These are phyloP conservation scores for Kwoniella mangroviensis DNA, from an alignment of 768 basidiomycete genomes.

Conservation along the genomic window DNA sequence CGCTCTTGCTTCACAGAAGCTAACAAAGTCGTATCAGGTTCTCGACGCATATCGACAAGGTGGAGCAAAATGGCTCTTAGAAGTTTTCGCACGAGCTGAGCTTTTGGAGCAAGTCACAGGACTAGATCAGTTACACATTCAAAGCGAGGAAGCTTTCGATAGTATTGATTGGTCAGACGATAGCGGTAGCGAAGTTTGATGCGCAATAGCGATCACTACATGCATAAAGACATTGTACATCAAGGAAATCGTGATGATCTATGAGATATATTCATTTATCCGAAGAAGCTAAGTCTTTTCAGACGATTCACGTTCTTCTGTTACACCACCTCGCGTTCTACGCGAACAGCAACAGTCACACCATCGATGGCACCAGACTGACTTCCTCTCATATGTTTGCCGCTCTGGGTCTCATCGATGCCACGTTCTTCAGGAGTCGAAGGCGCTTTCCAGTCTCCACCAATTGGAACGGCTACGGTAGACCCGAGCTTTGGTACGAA, in stretches of 20 bases:
- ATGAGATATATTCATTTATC: too few relatives aligned
- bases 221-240: too few relatives aligned
- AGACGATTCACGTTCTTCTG: neutral
- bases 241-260: too few relatives aligned
- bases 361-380: neutral
- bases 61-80: slow-evolving; percentile 77
- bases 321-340: slow-evolving; percentile 8
- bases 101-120: slow-evolving; percentile 78
- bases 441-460: neutral
- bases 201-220: too few relatives aligned
- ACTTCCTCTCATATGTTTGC: neutral
- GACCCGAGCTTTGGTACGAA: slow-evolving; percentile 19
- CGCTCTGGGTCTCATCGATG: neutral
- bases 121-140: slow-evolving; percentile 73
- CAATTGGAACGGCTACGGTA: slow-evolving; percentile 4
- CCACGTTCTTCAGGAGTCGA: neutral
- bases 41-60: slow-evolving; percentile 77
- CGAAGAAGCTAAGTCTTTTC: too few relatives aligned
- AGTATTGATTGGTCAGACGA: slow-evolving; percentile 76
- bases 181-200: slow-evolving; percentile 23
- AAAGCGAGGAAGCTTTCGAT: slow-evolving; percentile 73
- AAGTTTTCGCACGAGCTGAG: slow-evolving; percentile 79
- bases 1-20: neutral
- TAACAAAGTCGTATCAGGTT: slow-evolving; percentile 62
- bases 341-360: slow-evolving; percentile 8